Evolutionary conservation across 2,329 filamentous ascomycete genomes (phyloP).

Genomic region (Diaporthe australafricana): DNA sequence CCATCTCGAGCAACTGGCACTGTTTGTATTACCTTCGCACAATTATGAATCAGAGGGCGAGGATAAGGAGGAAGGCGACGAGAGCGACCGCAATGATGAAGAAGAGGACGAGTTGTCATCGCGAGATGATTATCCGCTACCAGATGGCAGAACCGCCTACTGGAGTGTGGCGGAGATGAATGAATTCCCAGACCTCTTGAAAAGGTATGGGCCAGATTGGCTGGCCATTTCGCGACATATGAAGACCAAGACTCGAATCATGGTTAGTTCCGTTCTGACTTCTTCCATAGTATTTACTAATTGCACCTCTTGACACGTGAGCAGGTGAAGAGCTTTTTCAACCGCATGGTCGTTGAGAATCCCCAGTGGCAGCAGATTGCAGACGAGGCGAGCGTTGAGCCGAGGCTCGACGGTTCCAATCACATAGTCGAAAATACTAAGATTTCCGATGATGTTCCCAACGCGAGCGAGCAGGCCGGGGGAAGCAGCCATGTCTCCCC

Average conservation of each 20-base stretch:
- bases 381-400: conserved; percentile 58
- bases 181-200: conserved; percentile 79
- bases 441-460: no score
- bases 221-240: conserved; percentile 79
- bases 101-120: background rate
- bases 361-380: conserved; percentile 70
- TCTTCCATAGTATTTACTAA: background rate
- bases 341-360: conserved; percentile 67
- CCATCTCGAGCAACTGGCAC: conserved; percentile 13
- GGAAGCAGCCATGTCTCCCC: no score
- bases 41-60: background rate
- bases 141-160: conserved; percentile 73
- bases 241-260: conserved; percentile 86
- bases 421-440: no score
- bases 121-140: background rate
- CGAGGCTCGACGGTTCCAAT: no score
- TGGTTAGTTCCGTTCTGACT: conserved; percentile 63
- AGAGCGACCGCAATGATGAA: background rate
- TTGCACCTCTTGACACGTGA: conserved; percentile 40
- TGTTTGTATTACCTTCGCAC: background rate
- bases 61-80: background rate
- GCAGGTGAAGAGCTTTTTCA: conserved; percentile 77
- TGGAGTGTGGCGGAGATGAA: conserved; percentile 87
- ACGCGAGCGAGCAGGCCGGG: no score
- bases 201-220: conserved; percentile 84